These are phyloP conservation scores for Penicillium desertorum DNA, from an alignment of 495 filamentous ascomycete species.

Conservation along the genomic window DNA sequence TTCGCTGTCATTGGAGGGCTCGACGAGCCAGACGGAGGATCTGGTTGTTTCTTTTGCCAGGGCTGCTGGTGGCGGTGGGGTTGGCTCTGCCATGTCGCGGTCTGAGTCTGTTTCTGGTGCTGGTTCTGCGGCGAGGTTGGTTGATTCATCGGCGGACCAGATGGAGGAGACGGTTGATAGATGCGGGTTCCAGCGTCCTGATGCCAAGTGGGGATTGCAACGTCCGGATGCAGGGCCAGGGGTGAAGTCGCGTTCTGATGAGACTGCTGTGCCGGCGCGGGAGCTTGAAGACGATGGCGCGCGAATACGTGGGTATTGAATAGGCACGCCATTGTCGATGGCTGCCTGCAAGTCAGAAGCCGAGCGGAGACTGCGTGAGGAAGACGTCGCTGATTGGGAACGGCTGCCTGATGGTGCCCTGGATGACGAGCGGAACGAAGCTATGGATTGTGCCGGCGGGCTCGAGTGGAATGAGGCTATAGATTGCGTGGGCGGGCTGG, in stretches of 20 bases:
- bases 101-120: constrained; percentile 15
- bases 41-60: constrained; percentile 33
- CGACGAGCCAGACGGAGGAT: constrained; percentile 50
- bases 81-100: constrained; percentile 17
- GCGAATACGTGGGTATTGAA: constrained; percentile 52
- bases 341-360: constrained; percentile 40
- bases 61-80: constrained; percentile 25
- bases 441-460: constrained; percentile 34
- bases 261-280: constrained; percentile 41
- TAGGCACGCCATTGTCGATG: constrained; percentile 42
- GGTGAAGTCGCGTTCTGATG: constrained; percentile 30
- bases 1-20: constrained; percentile 34
- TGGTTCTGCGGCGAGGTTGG: constrained; percentile 18
- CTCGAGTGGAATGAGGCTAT: constrained; percentile 44
- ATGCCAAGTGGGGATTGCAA: constrained; percentile 68
- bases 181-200: constrained; percentile 67
- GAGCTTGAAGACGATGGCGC: constrained; percentile 50
- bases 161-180: constrained; percentile 72
- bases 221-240: constrained; percentile 46
- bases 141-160: constrained; percentile 47
- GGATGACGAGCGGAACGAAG: constrained; percentile 34
- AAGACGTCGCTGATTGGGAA: constrained; percentile 41
- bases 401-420: constrained; percentile 33
- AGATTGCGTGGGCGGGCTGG: constrained; percentile 40
- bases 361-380: constrained; percentile 39